phyloP scores from a whole-genome alignment of 768 basidiomycete genomes.

The Calvatia gigantea region DNA sequence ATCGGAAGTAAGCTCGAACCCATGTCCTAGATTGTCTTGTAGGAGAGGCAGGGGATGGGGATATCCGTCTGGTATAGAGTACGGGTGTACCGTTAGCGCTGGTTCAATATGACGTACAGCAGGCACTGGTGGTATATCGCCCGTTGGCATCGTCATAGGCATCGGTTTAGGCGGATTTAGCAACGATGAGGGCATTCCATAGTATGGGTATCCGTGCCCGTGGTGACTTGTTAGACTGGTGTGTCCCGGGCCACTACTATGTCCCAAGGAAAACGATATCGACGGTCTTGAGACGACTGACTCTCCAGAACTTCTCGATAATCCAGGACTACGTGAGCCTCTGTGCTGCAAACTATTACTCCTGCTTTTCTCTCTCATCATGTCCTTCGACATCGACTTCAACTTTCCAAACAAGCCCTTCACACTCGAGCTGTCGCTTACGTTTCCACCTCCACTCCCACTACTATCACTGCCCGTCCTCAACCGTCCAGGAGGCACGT shows the following conservation, averaged over 20 bases:
- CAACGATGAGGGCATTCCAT: slow-evolving; percentile 21
- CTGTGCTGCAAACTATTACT: background rate
- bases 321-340: background rate
- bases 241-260: background rate
- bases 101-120: background rate
- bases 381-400: background rate
- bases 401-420: slow-evolving; percentile 5
- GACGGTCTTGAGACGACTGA: background rate
- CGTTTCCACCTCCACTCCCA: background rate
- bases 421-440: slow-evolving; percentile 2
- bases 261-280: slow-evolving; percentile 9
- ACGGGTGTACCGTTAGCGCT: background rate
- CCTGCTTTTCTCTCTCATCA: background rate
- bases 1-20: background rate
- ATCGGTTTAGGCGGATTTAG: slow-evolving; percentile 21
- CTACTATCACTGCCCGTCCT: background rate
- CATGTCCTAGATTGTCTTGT: background rate
- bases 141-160: slow-evolving; percentile 10
- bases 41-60: background rate
- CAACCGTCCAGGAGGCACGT: background rate
- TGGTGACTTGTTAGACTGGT: background rate
- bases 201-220: slow-evolving; percentile 12
- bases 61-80: background rate
- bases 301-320: slow-evolving; percentile 3
- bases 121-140: slow-evolving; percentile 11